These are phyloP conservation scores for Fusarium sp. DNA, from an alignment of 2,329 filamentous ascomycete genomes.

Conservation along the genomic window DNA sequence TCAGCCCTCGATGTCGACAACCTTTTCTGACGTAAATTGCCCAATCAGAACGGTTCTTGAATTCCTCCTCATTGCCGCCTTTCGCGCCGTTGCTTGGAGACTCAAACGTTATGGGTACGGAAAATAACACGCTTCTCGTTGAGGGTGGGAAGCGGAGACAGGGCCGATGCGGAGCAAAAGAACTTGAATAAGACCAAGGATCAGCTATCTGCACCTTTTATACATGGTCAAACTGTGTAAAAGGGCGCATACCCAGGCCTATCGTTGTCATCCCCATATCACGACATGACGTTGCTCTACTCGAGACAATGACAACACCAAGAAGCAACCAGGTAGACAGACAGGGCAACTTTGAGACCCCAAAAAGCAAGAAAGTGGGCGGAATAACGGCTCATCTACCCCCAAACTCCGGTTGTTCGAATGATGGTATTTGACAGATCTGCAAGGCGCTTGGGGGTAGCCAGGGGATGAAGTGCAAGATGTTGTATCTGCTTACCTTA, in stretches of 20 bases:
- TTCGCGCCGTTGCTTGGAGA: conserved; percentile 43
- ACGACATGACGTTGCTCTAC: conserved; percentile 3
- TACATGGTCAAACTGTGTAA: neutral
- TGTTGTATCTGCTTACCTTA: conserved; percentile 4
- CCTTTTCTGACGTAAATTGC: conserved; percentile 5
- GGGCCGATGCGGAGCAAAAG: conserved; percentile 47
- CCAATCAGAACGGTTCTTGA: conserved; percentile 29
- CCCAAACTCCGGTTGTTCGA: conserved; percentile 17
- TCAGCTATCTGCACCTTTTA: conserved; percentile 1
- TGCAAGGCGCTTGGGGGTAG: conserved; percentile 15
- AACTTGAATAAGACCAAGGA: conserved; percentile 31
- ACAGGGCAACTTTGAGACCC: conserved; percentile 2
- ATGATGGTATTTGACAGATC: conserved; percentile 11
- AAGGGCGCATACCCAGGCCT: conserved; percentile 1
- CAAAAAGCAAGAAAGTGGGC: conserved; percentile 9
- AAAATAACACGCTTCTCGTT: conserved; percentile 33
- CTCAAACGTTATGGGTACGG: conserved; percentile 24
- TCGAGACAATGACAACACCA: neutral
- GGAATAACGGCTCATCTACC: neutral
- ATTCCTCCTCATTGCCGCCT: conserved; percentile 36
- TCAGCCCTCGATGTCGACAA: neutral
- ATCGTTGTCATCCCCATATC: neutral
- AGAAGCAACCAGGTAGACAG: neutral
- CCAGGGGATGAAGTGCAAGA: conserved; percentile 5
- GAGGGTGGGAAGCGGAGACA: conserved; percentile 39